Base-by-base conservation (phyloP, 2,329 filamentous ascomycete species). In the Cryphonectria nitschkei region DNA sequence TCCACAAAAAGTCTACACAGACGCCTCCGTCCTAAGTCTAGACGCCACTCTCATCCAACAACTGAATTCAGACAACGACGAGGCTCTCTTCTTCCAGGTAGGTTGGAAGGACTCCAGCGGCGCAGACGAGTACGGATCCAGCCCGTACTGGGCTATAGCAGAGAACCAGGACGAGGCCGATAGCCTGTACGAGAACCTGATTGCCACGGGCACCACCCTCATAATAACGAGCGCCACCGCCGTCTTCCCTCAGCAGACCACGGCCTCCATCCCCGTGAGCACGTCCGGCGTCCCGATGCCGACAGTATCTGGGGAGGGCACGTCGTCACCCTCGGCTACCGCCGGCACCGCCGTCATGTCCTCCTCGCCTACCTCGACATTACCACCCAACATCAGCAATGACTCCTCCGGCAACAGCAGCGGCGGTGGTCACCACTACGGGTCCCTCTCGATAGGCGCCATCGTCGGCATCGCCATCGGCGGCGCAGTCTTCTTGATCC, bases 391-490 rank as follows among this genome's bases (percentile, higher is more conserved):
- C 46, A 34, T n/a, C 58, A 19, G 56, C 29, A 61, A 61, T 16
- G 39, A 41, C 43, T 3, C 34, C 46, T 39, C 58, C 9, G 3
- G 58, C 34, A 41, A n/a, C 1, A 9, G 19, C 58, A 6, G 32
- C 58, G 39, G n/a, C n/a, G 22, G 29, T 13, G n/a, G 2, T 11
- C 16, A 37, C 61, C 34, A 64, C 39, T 19, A 37, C 37, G 3
- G n/a, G 37, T 76, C 80, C 2, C 78, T 86, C 3, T 77, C 80
- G 3, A 78, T 76, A 0, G 85, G 84, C 34, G 83, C 84, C 68
- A 84, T 83, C 50, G 82, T 81, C 26, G 85, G 85, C 60, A 86
- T 87, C 50, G 84, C 80, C 39, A 79, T 86, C 1, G 85, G 80
- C 8, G 78, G 77, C 13, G 72, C 83, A 4, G 79, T 78, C 7